Base-by-base conservation (phyloP, 2,329 filamentous ascomycete genomes). In the Cercospora canescens region DNA sequence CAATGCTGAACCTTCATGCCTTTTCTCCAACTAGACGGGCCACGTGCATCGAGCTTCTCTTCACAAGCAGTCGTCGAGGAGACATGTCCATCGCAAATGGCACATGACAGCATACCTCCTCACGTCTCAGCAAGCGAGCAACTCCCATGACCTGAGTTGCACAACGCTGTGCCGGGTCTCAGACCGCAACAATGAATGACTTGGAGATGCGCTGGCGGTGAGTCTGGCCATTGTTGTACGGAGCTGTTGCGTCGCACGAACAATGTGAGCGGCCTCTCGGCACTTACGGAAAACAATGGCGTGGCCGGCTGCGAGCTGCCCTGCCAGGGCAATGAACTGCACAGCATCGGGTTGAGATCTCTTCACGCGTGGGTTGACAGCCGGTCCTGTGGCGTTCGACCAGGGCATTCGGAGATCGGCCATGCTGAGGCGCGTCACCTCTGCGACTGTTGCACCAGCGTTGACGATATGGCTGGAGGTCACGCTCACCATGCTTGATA, bases 61-160 rank as follows among this genome's bases (percentile, higher is more conserved):
- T 14, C 21, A 26, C 5, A 50, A 50, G 5, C 14, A 7, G 16
- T 50, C 16, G 14, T 50, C 45, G 12, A 41, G 56, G 24, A 45
- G 35, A 60, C 4, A 3, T n/a, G n/a, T n/a, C n/a, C 3, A 16
- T 32, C 32, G 32, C 60, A 41, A 39, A 56, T 28, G 60, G n/a
- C n/a, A 37, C 41, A 28, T 24, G 6, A 35, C 45, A 55, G 16
- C 24, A n/a, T 26, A 24, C 48, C 45, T 56, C 34, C 2, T 55
- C 48, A 28, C 14, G 60, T 55, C 34, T 62, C 60, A 62, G 24
- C 18, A 62, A 56, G 60, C 60, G 48, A 62, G 24, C 18, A 26
- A 18, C 26, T 56, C 21, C 9, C 60, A 55, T 56, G 18, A 18
- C 18, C 18, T 21, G 21, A 12, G 60, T 62, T 30, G 16, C 60